Evolutionary conservation across 1,139 yeast species (phyloP), one percentile per base, ranked within the genome.

Genomic region (Hemisphaericaspora xylanilytica): DNA sequence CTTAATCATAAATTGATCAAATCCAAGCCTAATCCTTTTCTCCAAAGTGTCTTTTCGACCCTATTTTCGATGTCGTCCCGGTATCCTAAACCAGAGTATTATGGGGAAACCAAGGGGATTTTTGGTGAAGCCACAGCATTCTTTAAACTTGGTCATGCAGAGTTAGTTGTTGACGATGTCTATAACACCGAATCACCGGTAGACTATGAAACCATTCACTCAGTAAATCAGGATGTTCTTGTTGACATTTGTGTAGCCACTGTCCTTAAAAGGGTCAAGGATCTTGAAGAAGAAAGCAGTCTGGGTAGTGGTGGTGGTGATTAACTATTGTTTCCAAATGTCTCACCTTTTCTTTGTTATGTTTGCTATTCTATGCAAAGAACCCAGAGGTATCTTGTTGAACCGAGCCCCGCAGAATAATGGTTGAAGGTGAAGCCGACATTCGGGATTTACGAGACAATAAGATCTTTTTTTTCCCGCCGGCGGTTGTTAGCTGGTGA

Each of bases 251-350:
- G 51, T 33, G 37, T 46, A 12, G 45, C 45, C 3, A 30, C 51
- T 1, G 41, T 45, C 2, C 38, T 50, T 12, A 46, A 48, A 27
- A 30, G 48, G 35, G 37, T 35, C 13, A 42, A 44, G 28, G 48
- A 46, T 41, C 38, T 44, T 46, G 65, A 24, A 64, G 48, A 41
- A 35, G 40, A 34, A 16, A 18, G 21, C 5, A 20, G 8, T 20
- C 21, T 20, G 21, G 21, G 21, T 20, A 8, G 21, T 20, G 21
- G 21, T 20, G 21, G 21, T 20, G 21, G 21, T 20, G 21, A 20
- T 20, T 20, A 8, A n/a, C n/a, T n/a, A n/a, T n/a, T n/a, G n/a
- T n/a, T 20, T 20, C 8, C 21, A 20, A 20, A 6, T 20, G 21
- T 20, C 8, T 6, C 5, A 20, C 21, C 5, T 5, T 20, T 20